These are phyloP conservation scores for Yamadazyma sp. DNA, from an alignment of 1,139 yeast species.

Conservation along the genomic window DNA sequence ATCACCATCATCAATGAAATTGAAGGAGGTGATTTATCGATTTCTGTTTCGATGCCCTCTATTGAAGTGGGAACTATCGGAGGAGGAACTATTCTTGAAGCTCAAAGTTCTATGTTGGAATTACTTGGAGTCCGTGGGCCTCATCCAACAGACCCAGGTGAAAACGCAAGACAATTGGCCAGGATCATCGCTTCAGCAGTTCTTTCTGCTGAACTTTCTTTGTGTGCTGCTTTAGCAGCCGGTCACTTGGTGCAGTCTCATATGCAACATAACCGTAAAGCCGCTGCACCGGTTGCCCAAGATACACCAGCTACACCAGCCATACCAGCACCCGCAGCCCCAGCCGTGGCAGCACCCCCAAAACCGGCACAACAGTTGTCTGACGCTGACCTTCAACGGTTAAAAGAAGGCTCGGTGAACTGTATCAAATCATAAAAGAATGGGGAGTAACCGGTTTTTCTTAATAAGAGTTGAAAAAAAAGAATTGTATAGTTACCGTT, in stretches of 20 bases:
- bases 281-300: conserved; percentile 43
- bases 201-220: conserved; percentile 92
- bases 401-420: conserved; percentile 68
- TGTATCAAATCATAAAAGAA: conserved; percentile 56
- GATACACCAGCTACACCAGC: too few relatives aligned
- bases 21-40: conserved; percentile 82
- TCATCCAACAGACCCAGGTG: conserved; percentile 91
- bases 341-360: conserved; percentile 13
- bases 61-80: conserved; percentile 99
- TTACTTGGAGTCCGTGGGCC: conserved; percentile 95
- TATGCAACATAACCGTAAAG: conserved; percentile 90
- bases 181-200: conserved; percentile 92
- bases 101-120: conserved; percentile 96
- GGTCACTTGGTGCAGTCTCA: conserved; percentile 98
- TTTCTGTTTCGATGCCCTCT: conserved; percentile 97
- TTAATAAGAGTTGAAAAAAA: neutral
- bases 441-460: too few relatives aligned
- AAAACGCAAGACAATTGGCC: conserved; percentile 94
- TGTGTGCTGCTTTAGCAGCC: conserved; percentile 94
- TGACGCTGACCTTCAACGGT: conserved; percentile 48
- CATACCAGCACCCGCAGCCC: too few relatives aligned
- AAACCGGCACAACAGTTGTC: conserved; percentile 11
- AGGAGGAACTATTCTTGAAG: conserved; percentile 96
- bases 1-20: conserved; percentile 80
- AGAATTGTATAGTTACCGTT: conserved; percentile 1